Percentiles rank a stretch among this genome's conserved stretches.
phyloP scores from a whole-genome alignment of 768 basidiomycete species.

The Sporobolomyces phaffii region DNA sequence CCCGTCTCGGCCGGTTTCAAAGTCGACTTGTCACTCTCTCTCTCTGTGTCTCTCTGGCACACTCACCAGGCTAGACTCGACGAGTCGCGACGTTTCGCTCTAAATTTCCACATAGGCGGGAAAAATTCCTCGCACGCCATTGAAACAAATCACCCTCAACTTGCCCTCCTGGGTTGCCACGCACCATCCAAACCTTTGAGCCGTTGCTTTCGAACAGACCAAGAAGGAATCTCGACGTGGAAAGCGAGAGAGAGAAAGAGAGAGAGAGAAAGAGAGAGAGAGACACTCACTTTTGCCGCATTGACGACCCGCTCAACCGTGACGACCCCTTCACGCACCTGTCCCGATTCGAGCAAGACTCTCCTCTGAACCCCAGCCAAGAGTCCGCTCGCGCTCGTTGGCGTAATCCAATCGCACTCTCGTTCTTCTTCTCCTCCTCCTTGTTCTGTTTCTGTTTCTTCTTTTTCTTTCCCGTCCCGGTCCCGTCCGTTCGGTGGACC shows the following conservation, averaged over 20 bases:
- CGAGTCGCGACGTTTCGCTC: too few species aligned
- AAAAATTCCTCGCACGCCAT: constrained; percentile 30
- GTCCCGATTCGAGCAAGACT: constrained; percentile 25
- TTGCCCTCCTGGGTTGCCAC: not conserved
- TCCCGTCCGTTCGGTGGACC: too few species aligned
- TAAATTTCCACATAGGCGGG: not conserved
- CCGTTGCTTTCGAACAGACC: too few species aligned
- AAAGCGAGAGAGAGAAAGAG: too few species aligned
- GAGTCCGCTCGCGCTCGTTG: not conserved
- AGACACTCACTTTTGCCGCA: constrained; percentile 1
- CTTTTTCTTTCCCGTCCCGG: too few species aligned
- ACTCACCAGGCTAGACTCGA: too few species aligned
- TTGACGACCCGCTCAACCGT: not conserved
- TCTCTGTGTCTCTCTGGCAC: not conserved
- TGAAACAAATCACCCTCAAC: constrained; percentile 30
- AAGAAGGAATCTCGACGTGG: too few species aligned
- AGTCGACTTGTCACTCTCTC: too few species aligned
- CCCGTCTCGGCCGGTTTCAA: too few species aligned
- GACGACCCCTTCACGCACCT: constrained; percentile 2
- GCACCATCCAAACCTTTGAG: not conserved
- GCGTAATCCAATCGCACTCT: constrained; percentile 15
- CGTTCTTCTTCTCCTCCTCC: too few species aligned
- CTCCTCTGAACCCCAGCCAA: constrained; percentile 16
- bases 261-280: too few species aligned
- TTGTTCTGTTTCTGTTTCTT: too few species aligned